Base-by-base conservation (phyloP, 352 stramenopile genomes). In the Phytophthora sojae region DNA sequence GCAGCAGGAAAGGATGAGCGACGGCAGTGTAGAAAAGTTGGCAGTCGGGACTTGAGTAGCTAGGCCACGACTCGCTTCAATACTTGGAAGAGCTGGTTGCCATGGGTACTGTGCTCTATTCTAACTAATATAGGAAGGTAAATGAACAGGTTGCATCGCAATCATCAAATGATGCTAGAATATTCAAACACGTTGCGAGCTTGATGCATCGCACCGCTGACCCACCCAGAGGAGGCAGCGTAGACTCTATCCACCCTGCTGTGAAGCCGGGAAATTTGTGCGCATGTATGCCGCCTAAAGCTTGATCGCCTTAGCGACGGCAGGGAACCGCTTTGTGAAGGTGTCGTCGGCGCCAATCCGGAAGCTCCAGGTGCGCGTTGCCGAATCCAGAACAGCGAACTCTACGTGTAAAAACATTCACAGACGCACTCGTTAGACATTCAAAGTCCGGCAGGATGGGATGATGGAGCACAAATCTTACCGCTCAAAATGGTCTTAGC, bases 281-380 rank as follows among this genome's bases (percentile, higher is more conserved):
- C 23, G 11, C 39, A 23, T 53, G 26, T 56, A 55, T 42, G n/a
- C 23, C 44, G 30, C 45, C 69, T 85, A 84, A 53, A 87, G 54
- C 64, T 87, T 84, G 17, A 83, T 90, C 39, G 73, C 56, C 68
- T 81, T 88, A 50, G 78, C 76, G 32, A 82, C 66, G 15, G 69
- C 61, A 57, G 80, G 69, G 58, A 90, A 91, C 19, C 79, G 75
- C 71, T 81, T 85, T 37, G 62, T 68, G 52, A 90, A 89, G 42
- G 69, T 79, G 30, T 88, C 69, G 52, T 92, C 85, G n/a, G 67
- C 62, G 14, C 57, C 67, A 19, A 83, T 29, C 35, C 86, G 86
- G 35, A 92, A 86, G 35, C 59, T 75, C 82, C 85, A 92, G 42
- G 64, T 88, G 21, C 85, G 73, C 29, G 79, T 81, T 25, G 63